Base-by-base conservation (phyloP, 208 protist species). In the Trypanosoma melophagium region DNA sequence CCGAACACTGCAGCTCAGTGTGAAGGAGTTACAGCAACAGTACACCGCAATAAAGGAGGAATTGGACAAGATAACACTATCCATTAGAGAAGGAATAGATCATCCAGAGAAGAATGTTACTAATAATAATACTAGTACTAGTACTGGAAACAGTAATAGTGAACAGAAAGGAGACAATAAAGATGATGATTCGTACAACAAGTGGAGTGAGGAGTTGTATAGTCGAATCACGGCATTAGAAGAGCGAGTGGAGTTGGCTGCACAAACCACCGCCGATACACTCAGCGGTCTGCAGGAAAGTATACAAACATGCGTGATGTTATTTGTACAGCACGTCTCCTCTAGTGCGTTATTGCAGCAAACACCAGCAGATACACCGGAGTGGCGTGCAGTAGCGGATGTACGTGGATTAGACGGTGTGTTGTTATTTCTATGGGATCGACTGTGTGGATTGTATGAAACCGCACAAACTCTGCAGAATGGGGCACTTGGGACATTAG, bases 401-500 rank as follows among this genome's bases (percentile, higher is more conserved):
- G 5, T 74, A 7, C 19, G 67, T 5, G 73, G 61, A 25, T 68
- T 94, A 12, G 89, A 90, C 28, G 76, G 87, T 40, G 59, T 94
- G n/a, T 73, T 94, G 19, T 17, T 81, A n/a, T 90, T 87, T 75
- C 24, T 92, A 2, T 59, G 89, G 54, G 47, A 60, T 0, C 79
- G 84, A 28, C 57, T 90, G 2, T 64, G 57, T 19, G 51, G 67
- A 16, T n/a, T 88, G 1, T 74, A 83, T 44, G 68, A 66, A 10
- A 80, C 78, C 0, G 54, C 85, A 12, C 58, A 66, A n/a, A 69
- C 80, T 5, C 68, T 94, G 62, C 81, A 87, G 50, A 44, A 66
- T 19, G 88, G 80, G 44, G 79, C 80, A 0, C 52, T 90, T 3
- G 76, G 74, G 9, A 87, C 83, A 55, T 71, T 94, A 19, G 83